Base-by-base conservation (phyloP, 768 basidiomycete species). In the Bullera alba region DNA sequence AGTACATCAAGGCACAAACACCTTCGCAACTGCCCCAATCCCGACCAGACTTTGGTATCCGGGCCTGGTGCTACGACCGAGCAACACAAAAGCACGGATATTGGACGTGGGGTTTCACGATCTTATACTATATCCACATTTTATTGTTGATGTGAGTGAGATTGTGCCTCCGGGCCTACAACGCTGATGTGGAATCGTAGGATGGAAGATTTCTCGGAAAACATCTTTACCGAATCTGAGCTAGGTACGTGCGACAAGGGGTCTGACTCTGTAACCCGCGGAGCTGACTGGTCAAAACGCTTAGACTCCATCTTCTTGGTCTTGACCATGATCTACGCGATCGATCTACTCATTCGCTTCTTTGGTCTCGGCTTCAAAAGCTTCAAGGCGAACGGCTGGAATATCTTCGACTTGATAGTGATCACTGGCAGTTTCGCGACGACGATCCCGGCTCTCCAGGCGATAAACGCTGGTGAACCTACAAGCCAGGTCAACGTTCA, bases 311-410 rank as follows among this genome's bases (percentile, higher is more conserved):
- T 90, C 58, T 92, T 91, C 71, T 78, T 96, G 7, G 75, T 74
- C 19, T 73, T 93, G 34, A 83, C 84, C 43, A 71, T 79, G 43
- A 67, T 87, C 22, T 95, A 91, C 61, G 74, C 83, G 28, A 52
- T 86, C 50, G 92, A 97, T 68, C 82, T 88, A 28, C 50, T 74
- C 22, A 78, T 93, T 22, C 83, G 90, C n/a, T 75, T 84, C 38
- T 82, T 78, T 60, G 93, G 93, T 1, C 79, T 96, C 2, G 91
- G 92, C 1, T 84, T 83, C 82, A 71, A 70, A 15, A 86, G 84
- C 67, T 95, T 87, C 77, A 78, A 79, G n/a, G 81, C 83, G 26
- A 88, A 91, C 58, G 88, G 91, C 5, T 96, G 93, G 92, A 95
- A 93, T 66, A 61, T 90, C 1, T 96, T 92, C 71, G 92, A 96